Conservation (phyloP, 202 grass and related monocot species). For the Sporobolus alterniflorus region DNA sequence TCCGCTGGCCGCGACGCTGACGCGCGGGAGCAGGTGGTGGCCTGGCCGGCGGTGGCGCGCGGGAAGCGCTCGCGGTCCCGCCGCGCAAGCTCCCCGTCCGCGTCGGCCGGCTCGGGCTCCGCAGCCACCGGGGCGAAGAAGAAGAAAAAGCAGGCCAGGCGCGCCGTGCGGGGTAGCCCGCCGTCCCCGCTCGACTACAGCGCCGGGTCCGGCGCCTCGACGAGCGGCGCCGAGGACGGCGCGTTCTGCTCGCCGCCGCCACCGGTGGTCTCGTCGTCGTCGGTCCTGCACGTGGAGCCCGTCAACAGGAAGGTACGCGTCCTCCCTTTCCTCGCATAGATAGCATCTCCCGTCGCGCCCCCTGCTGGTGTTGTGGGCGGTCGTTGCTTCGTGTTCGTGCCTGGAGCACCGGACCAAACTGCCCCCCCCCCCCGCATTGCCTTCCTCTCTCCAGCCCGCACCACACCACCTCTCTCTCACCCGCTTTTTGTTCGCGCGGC, state of each 20-base stretch:
- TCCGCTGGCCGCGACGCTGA: not conserved
- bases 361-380: too few species aligned
- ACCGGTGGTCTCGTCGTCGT: not conserved
- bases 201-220: conserved; percentile 47
- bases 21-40: not conserved
- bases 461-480: not conserved
- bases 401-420: too few species aligned
- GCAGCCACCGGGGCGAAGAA: not conserved
- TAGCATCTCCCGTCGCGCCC: too few species aligned
- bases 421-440: too few species aligned
- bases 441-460: too few species aligned
- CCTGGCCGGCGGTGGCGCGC: conserved; percentile 47
- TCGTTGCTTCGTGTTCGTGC: too few species aligned
- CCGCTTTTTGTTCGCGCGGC: conserved; percentile 32
- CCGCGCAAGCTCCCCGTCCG: conserved; percentile 30
- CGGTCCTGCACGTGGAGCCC: too few species aligned
- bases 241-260: conserved; percentile 38
- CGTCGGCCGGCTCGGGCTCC: not conserved
- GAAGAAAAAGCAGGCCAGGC: conserved; percentile 5
- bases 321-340: too few species aligned
- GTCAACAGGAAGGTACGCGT: too few species aligned
- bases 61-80: conserved; percentile 57
- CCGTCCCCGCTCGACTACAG: conserved; percentile 58
- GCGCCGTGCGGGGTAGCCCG: conserved; percentile 43
- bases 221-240: conserved; percentile 65